Conservation (phyloP, 495 filamentous ascomycete species). For the Hyphodiscus hymeniophilus region DNA sequence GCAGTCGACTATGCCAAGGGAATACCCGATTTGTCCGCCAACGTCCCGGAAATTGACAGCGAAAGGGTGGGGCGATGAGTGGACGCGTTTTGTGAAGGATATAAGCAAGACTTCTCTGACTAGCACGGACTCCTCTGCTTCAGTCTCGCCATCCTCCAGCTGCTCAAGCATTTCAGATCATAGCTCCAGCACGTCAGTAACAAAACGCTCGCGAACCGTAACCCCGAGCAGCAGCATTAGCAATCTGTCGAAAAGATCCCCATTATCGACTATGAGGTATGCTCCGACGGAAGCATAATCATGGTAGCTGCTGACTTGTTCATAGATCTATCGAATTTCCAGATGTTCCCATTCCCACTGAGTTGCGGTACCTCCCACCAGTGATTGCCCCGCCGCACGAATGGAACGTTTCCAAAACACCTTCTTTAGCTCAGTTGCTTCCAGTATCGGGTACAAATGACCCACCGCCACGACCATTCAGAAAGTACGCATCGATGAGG, state of each 20-base stretch:
- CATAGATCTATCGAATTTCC: slow-evolving; percentile 11
- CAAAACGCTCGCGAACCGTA: slow-evolving; percentile 8
- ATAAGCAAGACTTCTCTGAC: not conserved
- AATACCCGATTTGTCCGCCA: not conserved
- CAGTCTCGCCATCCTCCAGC: not conserved
- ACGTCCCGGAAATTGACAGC: not conserved
- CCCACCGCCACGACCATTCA: slow-evolving; percentile 2
- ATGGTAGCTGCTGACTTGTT: not conserved
- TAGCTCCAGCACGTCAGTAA: not conserved
- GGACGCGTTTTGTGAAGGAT: slow-evolving; percentile 7
- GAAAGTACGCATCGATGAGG: not conserved
- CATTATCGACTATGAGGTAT: slow-evolving; percentile 16
- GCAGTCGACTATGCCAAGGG: not conserved
- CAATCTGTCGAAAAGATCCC: slow-evolving; percentile 9
- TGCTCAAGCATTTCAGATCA: not conserved
- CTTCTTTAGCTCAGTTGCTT: slow-evolving; percentile 7
- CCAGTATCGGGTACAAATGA: slow-evolving; percentile 2
- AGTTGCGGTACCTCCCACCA: slow-evolving; percentile 12
- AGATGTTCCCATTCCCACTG: slow-evolving; percentile 7
- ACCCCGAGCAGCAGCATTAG: slow-evolving; percentile 20
- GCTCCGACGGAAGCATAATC: not conserved
- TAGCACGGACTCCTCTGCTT: not conserved
- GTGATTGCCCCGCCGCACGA: slow-evolving; percentile 10
- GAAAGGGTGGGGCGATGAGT: slow-evolving; percentile 11
- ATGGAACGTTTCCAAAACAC: slow-evolving; percentile 11